Base-by-base conservation (phyloP, 1,284 basidiomycete species). In the Pascua guehoae region DNA sequence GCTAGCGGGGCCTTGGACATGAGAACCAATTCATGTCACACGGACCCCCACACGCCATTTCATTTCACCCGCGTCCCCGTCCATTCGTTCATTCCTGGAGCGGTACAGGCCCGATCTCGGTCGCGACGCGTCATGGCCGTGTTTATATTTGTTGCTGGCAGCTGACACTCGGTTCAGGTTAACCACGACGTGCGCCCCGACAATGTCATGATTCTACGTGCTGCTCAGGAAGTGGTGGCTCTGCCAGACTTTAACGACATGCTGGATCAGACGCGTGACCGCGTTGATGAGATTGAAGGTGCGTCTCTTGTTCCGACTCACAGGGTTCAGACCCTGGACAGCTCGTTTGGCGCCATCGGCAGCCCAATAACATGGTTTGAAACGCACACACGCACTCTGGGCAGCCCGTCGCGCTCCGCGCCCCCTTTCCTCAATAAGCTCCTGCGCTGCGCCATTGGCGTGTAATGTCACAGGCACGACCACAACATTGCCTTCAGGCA, bases 181-280 rank as follows among this genome's bases (percentile, higher is more conserved):
- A 75, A 88, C 63, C 86, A 89, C 70, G 82, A 89, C 56, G 86
- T 91, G 14, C 84, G 86, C 45, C 86, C 88, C 14, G 89, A 91
- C 74, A 89, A 86, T 1, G 83, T 87, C 78, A 78, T 88, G 39
- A 83, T 88, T 47, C 79, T 90, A 7, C 83, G 84, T 56, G 86
- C 87, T 37, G 86, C 86, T 12, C 80, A 81, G 59, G 79, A 86
- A 64, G 85, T 91, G 11, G 84, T 86, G 37, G 79, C 84, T 39
- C 83, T 84, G 68, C 84, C 86, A 48, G 85, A 84, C 14, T 61
- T 90, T 91, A 84, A 90, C 57, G 84, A 88, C 37, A 68, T 85
- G 50, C 80, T 91, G 14, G 82, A 88, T 53, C 79, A 79, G 57
- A 88, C 90, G 32, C 81, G 86, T 50, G 82, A 83, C 63, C 81